Base-by-base conservation (phyloP, 2,329 filamentous ascomycete species). In the Clarireedia monteithiana region DNA sequence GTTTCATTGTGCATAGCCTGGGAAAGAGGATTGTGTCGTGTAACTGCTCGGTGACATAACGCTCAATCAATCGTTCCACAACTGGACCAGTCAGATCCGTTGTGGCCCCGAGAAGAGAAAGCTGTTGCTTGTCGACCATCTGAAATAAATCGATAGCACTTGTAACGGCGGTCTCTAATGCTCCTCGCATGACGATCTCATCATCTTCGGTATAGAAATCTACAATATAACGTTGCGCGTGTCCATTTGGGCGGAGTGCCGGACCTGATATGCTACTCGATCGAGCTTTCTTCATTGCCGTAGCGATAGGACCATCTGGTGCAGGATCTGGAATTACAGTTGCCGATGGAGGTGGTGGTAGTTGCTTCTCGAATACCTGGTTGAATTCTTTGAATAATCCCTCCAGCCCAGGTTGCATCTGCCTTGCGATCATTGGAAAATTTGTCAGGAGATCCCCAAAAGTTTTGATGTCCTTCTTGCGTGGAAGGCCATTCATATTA, bases 61-160 rank as follows among this genome's bases (percentile, higher is more conserved):
- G 85, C 71, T 99, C 94, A 62, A 99, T 96, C 65, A 99, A 78
- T 59, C 89, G 85, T 73, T 99, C 95, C 1, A 99, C 91, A 7
- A 95, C 75, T 1, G 91, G 89, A 0, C 94, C 92, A 0, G 94
- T 97, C 51, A 99, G 74, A 68, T 96, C 91, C 2, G 95, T 99
- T 1, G 91, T 96, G 4, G 91, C 89, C 17, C 91, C 94, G 4
- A 99, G 78, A 38, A 95, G 78, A 3, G 92, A 96, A 27, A 99
- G 76, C 66, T 97, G 94, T 66, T 95, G 89, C 70, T 96, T 96
- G 69, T 99, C 94, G 5, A 99, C 92, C 58, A 85, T 85, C 66
- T 97, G 92, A 63, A 99, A 99, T 1, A 97, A 78, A 66, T 99
- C 94, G 62, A 99, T 97, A 0, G 91, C 94, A 9, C 88, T 83